Percentiles rank a stretch among this genome's conserved stretches.
These are phyloP conservation scores for Rubia balearica DNA, from an alignment of 305 asterid genomes.

Conservation along the genomic window DNA sequence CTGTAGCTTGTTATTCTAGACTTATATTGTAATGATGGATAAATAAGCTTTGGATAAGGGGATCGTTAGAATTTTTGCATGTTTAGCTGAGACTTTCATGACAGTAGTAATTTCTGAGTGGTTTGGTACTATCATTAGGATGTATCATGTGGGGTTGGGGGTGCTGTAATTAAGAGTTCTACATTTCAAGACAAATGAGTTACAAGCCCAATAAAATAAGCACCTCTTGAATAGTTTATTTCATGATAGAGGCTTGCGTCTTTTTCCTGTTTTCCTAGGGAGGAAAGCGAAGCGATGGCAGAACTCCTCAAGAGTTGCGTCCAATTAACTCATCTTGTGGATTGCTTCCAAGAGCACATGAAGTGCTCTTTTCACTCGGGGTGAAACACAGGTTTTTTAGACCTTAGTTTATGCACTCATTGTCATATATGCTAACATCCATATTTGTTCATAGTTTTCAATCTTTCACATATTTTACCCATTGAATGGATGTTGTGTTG, in stretches of 20 bases:
- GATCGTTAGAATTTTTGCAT: background rate
- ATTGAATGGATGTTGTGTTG: background rate
- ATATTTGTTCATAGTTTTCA: background rate
- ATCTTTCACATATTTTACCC: background rate
- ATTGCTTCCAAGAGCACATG: constrained; percentile 96
- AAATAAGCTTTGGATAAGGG: background rate
- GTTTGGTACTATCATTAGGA: background rate
- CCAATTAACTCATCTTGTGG: constrained; percentile 74
- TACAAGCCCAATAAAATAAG: background rate
- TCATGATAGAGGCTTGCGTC: background rate
- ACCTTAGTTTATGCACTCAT: background rate
- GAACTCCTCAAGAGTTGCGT: constrained; percentile 72
- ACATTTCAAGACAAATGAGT: background rate
- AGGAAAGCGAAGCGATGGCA: constrained; percentile 93
- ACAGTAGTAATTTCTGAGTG: background rate
- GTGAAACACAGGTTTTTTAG: constrained; percentile 84
- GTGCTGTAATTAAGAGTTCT: background rate
- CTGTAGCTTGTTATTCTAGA: background rate
- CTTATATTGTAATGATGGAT: background rate
- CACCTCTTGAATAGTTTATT: background rate
- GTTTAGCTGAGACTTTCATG: background rate
- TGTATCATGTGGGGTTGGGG: background rate
- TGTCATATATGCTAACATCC: background rate
- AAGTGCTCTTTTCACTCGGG: constrained; percentile 96
- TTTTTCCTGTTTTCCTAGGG: constrained; percentile 38